These are phyloP conservation scores for Botrytis porri DNA, from an alignment of 2,329 filamentous ascomycete species.

Conservation along the genomic window DNA sequence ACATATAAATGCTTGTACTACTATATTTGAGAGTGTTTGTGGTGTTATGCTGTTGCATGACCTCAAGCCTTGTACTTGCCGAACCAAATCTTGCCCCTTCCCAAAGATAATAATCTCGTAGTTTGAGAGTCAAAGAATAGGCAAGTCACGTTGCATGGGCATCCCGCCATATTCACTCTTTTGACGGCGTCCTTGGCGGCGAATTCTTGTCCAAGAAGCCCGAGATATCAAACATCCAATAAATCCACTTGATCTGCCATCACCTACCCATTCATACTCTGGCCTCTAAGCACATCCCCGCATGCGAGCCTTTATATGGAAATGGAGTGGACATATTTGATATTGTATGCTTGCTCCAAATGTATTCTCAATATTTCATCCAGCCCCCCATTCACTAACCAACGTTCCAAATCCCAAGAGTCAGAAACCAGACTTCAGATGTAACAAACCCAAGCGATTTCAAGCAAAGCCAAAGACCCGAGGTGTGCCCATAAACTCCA, in stretches of 20 bases:
- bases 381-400: background rate
- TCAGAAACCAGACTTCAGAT: background rate
- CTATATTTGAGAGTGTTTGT: background rate
- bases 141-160: background rate
- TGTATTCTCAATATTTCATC: background rate
- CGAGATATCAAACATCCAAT: background rate
- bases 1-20: accelerated
- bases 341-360: background rate
- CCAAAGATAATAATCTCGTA: background rate
- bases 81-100: background rate
- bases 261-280: background rate
- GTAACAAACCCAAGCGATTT: background rate
- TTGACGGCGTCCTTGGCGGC: background rate
- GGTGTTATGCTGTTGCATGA: background rate
- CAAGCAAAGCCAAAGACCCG: background rate
- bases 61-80: background rate
- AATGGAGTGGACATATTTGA: background rate
- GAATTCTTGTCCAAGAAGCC: background rate
- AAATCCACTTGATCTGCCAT: background rate
- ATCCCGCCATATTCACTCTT: background rate
- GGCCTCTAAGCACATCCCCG: too few relatives aligned
- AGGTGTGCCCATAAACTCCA: background rate
- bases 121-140: background rate
- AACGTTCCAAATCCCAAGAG: too few relatives aligned
- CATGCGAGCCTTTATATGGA: background rate